Evolutionary conservation across 2,329 filamentous ascomycete species (phyloP).

Genomic region (Aureobasidium leucospermi): DNA sequence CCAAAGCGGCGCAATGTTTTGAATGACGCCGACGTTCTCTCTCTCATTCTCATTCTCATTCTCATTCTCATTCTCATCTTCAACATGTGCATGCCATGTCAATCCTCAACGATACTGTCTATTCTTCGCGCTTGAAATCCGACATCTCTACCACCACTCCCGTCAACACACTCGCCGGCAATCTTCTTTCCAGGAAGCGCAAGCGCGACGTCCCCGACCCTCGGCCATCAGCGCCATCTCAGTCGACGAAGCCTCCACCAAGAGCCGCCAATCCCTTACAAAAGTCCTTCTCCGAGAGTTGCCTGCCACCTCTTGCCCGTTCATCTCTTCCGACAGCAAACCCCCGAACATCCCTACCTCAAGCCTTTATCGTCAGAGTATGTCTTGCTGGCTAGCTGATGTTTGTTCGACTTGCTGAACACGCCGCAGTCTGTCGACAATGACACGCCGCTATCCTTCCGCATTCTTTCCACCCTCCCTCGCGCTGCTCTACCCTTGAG

Average conservation of each 20-base stretch:
- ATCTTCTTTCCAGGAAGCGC: conserved; percentile 10
- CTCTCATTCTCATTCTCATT: not conserved
- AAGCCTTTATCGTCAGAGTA: not conserved
- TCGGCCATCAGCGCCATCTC: too few relatives aligned
- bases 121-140: not conserved
- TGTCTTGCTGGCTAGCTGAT: too few relatives aligned
- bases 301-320: not conserved
- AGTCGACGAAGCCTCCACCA: not conserved
- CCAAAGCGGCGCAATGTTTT: not conserved
- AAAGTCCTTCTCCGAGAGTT: not conserved
- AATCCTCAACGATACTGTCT: not conserved
- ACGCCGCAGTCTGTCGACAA: conserved; percentile 1
- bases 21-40: not conserved
- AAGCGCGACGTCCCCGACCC: not conserved
- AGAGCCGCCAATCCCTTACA: not conserved
- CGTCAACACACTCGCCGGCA: not conserved
- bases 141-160: not conserved
- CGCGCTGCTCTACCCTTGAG: conserved; percentile 56
- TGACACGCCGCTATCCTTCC: conserved; percentile 21
- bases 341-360: not conserved
- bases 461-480: conserved; percentile 42
- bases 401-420: not conserved
- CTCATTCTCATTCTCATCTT: not conserved
- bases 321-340: not conserved
- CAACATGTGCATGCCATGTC: conserved; percentile 8